Conservation (phyloP, 371 early-diverging fungal genomes). For the Nematocida major region DNA sequence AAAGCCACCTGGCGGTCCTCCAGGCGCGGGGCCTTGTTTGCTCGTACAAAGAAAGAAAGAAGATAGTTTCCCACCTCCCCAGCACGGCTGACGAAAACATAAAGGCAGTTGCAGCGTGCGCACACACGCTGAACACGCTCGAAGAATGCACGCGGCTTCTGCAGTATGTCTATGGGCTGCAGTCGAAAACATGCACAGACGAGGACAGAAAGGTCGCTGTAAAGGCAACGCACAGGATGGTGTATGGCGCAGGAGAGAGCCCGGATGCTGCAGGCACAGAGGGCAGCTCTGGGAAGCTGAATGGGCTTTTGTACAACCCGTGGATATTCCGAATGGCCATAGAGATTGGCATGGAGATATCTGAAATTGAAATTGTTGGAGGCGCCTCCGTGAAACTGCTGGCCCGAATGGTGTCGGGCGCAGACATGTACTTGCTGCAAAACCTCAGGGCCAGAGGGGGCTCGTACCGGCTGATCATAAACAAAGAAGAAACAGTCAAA, state of each 20-base stretch:
- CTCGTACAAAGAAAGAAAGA: constrained; percentile 13
- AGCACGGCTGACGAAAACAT: not conserved
- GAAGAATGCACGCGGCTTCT: constrained; percentile 18
- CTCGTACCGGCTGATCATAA: not conserved
- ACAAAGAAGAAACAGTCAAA: constrained; percentile 5
- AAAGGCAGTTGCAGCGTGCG: not conserved
- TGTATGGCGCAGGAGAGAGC: not conserved
- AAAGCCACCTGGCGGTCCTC: not conserved
- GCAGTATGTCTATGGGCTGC: constrained; percentile 21
- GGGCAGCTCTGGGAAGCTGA: not conserved
- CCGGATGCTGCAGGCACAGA: not conserved
- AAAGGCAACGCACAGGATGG: constrained; percentile 5
- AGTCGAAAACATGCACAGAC: not conserved
- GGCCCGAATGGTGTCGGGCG: not conserved
- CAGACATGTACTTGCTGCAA: constrained; percentile 19
- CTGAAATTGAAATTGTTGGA: not conserved
- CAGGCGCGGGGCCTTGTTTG: not conserved
- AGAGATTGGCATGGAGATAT: constrained; percentile 30
- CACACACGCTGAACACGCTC: constrained; percentile 5
- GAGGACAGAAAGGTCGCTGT: constrained; percentile 28
- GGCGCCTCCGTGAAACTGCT: not conserved
- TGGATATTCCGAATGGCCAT: constrained; percentile 26
- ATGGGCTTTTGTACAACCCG: constrained; percentile 18
- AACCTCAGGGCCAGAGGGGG: not conserved
- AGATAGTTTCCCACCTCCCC: constrained; percentile 9